Evolutionary conservation across 495 filamentous ascomycete genomes (phyloP), one percentile per base, ranked within the genome.

Genomic region (Aspergillus bertholletiae): DNA sequence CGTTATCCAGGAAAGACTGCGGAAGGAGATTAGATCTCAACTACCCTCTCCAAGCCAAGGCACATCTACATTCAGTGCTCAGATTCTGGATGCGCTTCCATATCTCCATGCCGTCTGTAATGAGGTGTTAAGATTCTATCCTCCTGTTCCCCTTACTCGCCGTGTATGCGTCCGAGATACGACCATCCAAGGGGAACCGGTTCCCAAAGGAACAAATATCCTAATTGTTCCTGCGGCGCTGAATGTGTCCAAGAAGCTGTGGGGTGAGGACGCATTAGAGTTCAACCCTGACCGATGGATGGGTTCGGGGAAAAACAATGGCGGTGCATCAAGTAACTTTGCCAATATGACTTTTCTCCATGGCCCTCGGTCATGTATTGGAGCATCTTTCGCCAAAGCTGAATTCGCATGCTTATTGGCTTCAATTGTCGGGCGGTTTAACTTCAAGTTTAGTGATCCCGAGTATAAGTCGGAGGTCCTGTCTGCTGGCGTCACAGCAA

Each of bases 221-320:
- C 65, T 81, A 18, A 57, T 83, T 20, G 40, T 61, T 8, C 73
- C 80, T 2, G 63, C 63, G 53, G 75, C 80, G 18, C 82, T 88
- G 49, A 89, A 95, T 65, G 84, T 84, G 65, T 79, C 78, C 35
- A 74, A 65, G 32, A 78, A 81, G 46, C 85, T 92, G 55, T 96
- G 90, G 90, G 90, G 91, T 24, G 51, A 67, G 0, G 87, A 93
- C 54, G 88, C 88, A 4, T 79, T 83, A 44, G 76, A 79, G 18
- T 94, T 92, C 71, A 73, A 75, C 13, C 90, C 90, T 0, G 87
- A 91, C 56, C 75, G 91, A n/a, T 96, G 88, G 88, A n/a, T n/a
- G n/a, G n/a, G n/a, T n/a, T n/a, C n/a, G n/a, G n/a, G n/a, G n/a
- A n/a, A n/a, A n/a, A n/a, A n/a, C n/a, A n/a, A n/a, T n/a, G n/a